Conservation (phyloP, 257 asterid genomes). For the Gentiana straminea region DNA sequence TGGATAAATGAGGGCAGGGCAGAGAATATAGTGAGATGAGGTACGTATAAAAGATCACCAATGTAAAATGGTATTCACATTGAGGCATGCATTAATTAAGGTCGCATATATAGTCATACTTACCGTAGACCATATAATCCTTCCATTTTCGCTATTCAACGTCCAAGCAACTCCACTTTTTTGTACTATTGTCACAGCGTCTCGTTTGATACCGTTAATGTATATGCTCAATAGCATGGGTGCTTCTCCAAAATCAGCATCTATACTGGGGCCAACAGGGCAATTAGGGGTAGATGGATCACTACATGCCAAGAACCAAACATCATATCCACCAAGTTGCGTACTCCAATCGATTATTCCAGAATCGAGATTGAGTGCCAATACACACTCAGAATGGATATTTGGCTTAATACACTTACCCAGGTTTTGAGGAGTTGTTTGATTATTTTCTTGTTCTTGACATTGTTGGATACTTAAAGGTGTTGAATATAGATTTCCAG, state of each 20-base stretch:
- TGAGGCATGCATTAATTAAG: too few relatives aligned
- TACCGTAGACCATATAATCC: conserved; percentile 34
- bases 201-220: conserved; percentile 14
- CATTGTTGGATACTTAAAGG: conserved; percentile 7
- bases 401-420: conserved; percentile 31
- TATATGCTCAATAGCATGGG: conserved; percentile 3
- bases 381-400: conserved; percentile 33
- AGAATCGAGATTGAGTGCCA: conserved; percentile 29
- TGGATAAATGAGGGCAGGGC: too few relatives aligned
- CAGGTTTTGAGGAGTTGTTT: conserved; percentile 5
- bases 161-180: conserved; percentile 17
- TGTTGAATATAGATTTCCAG: conserved; percentile 11
- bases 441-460: conserved; percentile 13
- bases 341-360: conserved; percentile 34
- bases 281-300: conserved; percentile 25
- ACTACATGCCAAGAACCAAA: conserved; percentile 13
- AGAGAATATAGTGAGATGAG: too few relatives aligned
- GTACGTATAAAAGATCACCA: too few relatives aligned
- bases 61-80: too few relatives aligned
- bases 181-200: conserved; percentile 32
- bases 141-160: conserved; percentile 27
- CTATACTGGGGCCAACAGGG: conserved; percentile 42
- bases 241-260: too few relatives aligned
- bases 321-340: conserved; percentile 35
- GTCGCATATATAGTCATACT: background rate